These are phyloP conservation scores for Psidium friedrichsthalianum DNA, from an alignment of 345 rosid species.

Conservation along the genomic window DNA sequence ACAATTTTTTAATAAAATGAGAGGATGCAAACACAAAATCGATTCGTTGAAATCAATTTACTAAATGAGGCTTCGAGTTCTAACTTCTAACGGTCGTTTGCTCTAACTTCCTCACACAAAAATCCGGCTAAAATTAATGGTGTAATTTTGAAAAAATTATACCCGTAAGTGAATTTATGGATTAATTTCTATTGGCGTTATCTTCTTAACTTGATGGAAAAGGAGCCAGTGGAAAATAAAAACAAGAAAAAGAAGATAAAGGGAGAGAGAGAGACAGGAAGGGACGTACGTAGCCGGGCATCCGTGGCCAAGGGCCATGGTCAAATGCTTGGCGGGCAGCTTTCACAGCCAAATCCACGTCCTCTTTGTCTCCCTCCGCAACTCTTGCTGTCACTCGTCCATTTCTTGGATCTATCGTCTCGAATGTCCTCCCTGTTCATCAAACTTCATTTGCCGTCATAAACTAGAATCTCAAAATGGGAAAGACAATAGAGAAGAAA, in stretches of 20 bases:
- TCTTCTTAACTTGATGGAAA: not conserved
- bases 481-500: not conserved
- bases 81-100: too few relatives aligned
- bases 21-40: too few relatives aligned
- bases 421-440: slow-evolving; percentile 33
- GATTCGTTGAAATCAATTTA: too few relatives aligned
- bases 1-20: too few relatives aligned
- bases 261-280: not conserved
- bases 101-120: too few relatives aligned
- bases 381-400: slow-evolving; percentile 29
- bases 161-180: not conserved
- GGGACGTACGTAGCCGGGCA: slow-evolving; percentile 42
- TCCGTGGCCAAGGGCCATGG: slow-evolving; percentile 62
- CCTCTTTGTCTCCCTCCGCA: slow-evolving; percentile 51
- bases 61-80: too few relatives aligned
- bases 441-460: not conserved
- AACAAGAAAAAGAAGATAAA: too few relatives aligned
- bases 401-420: slow-evolving; percentile 48
- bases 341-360: slow-evolving; percentile 47
- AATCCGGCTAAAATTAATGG: not conserved
- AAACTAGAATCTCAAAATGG: not conserved
- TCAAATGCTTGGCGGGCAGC: slow-evolving; percentile 65
- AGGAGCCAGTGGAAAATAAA: not conserved
- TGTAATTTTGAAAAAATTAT: not conserved
- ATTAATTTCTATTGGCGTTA: not conserved